These are phyloP conservation scores for Zymoseptoria pseudotritici DNA, from an alignment of 2,329 filamentous ascomycete genomes.

Conservation along the genomic window DNA sequence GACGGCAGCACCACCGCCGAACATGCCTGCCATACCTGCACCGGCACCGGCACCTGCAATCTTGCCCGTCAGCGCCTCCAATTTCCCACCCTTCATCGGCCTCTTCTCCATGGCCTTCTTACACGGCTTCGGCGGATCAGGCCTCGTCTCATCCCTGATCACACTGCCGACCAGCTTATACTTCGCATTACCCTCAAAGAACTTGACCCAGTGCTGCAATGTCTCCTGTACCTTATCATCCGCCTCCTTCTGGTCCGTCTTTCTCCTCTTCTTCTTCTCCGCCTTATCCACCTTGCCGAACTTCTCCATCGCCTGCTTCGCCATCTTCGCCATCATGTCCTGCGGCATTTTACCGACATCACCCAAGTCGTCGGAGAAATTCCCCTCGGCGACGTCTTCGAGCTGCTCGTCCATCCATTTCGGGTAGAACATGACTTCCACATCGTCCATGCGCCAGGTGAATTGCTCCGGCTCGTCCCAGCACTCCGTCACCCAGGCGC, in stretches of 20 bases:
- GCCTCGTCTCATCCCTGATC: slow-evolving; percentile 13
- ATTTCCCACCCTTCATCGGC: slow-evolving; percentile 24
- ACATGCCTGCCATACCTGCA: slow-evolving; percentile 1
- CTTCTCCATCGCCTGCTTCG: slow-evolving; percentile 20
- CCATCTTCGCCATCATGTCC: slow-evolving; percentile 22
- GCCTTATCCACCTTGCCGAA: slow-evolving; percentile 15
- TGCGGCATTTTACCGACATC: slow-evolving; percentile 13
- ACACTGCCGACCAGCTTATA: slow-evolving; percentile 21
- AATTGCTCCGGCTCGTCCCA: slow-evolving; percentile 25
- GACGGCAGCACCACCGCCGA: slow-evolving; percentile 7
- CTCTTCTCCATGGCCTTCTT: slow-evolving; percentile 25
- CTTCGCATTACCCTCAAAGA: slow-evolving; percentile 21
- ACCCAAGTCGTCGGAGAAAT: slow-evolving; percentile 14
- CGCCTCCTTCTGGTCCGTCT: slow-evolving; percentile 41
- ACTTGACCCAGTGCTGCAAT: slow-evolving; percentile 56
- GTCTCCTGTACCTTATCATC: slow-evolving; percentile 53
- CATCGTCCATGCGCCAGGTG: slow-evolving; percentile 20
- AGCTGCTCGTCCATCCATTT: slow-evolving; percentile 25
- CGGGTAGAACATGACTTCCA: slow-evolving; percentile 24
- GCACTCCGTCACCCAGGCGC: slow-evolving; percentile 28
- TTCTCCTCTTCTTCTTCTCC: slow-evolving; percentile 16
- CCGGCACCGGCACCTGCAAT: slow-evolving; percentile 2
- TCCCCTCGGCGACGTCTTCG: slow-evolving; percentile 11
- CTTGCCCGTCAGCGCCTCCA: slow-evolving; percentile 18
- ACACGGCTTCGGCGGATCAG: slow-evolving; percentile 20